Evolutionary conservation across 2,329 filamentous ascomycete genomes (phyloP).

Genomic region (Colletotrichum euphorbiae): DNA sequence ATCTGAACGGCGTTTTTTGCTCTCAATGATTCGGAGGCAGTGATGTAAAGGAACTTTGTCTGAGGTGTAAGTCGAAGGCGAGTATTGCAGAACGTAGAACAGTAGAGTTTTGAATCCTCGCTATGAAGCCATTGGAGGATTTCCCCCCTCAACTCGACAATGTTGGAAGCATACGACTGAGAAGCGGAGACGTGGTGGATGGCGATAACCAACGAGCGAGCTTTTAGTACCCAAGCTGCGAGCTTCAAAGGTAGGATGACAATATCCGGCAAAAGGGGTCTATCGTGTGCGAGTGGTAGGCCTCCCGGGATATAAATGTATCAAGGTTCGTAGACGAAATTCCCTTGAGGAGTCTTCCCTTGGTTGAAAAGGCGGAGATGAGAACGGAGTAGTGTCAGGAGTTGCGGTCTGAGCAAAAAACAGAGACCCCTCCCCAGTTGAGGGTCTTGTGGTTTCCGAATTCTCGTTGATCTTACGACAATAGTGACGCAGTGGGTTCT

Average conservation of each 20-base stretch:
- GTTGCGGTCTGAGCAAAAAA: slow-evolving; percentile 33
- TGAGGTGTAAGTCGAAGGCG: slow-evolving; percentile 6
- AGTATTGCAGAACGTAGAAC: slow-evolving; percentile 28
- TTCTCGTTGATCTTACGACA: slow-evolving; percentile 37
- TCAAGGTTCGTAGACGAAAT: slow-evolving; percentile 31
- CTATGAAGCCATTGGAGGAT: slow-evolving; percentile 34
- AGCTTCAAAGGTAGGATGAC: slow-evolving; percentile 21
- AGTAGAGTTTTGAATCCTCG: slow-evolving; percentile 21
- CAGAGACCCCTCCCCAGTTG: slow-evolving; percentile 22
- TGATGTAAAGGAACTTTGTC: too few relatives aligned
- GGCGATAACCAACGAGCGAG: slow-evolving; percentile 31
- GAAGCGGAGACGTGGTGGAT: background rate
- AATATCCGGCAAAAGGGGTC: slow-evolving; percentile 18
- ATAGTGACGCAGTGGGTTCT: slow-evolving; percentile 21
- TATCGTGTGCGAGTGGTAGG: slow-evolving; percentile 12
- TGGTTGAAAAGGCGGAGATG: slow-evolving; percentile 36
- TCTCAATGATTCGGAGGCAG: background rate
- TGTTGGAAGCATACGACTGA: background rate
- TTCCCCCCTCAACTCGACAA: slow-evolving; percentile 24
- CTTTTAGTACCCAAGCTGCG: slow-evolving; percentile 37
- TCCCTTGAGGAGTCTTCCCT: too few relatives aligned
- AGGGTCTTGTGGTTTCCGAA: slow-evolving; percentile 14
- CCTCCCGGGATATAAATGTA: slow-evolving; percentile 19
- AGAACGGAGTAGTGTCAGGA: slow-evolving; percentile 26
- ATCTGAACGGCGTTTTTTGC: background rate